Evolutionary conservation across 352 stramenopile species (phyloP).

Genomic region (Globisporangium viniferum): DNA sequence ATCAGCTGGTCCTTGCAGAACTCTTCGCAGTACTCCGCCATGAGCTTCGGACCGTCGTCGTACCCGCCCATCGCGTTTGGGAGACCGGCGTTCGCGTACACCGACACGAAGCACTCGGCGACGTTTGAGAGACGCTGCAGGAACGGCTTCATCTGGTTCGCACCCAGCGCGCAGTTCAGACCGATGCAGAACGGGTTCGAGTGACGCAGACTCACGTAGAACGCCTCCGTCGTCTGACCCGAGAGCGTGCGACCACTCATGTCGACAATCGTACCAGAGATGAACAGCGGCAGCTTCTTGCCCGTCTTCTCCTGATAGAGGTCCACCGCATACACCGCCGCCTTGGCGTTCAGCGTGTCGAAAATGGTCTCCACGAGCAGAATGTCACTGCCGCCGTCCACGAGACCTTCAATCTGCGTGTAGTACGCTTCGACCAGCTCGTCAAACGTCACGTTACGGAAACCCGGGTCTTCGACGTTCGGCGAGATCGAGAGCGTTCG

Average conservation of each 20-base stretch:
- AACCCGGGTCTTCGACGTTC: slow-evolving; percentile 92
- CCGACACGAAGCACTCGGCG: slow-evolving; percentile 95
- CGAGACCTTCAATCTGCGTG: slow-evolving; percentile 91
- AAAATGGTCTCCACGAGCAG: slow-evolving; percentile 98
- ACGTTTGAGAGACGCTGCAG: slow-evolving; percentile 88
- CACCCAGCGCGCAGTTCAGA: slow-evolving; percentile 96
- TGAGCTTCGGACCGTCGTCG: slow-evolving; percentile 92
- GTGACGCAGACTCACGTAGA: slow-evolving; percentile 95
- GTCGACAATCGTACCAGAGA: slow-evolving; percentile 96
- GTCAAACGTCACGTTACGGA: slow-evolving; percentile 96
- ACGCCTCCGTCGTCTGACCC: slow-evolving; percentile 95
- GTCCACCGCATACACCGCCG: slow-evolving; percentile 92
- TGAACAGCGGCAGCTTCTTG: slow-evolving; percentile 93
- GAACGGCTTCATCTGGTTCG: slow-evolving; percentile 96
- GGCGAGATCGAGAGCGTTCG: slow-evolving; percentile 95
- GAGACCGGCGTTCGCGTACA: slow-evolving; percentile 96
- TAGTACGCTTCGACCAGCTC: slow-evolving; percentile 96
- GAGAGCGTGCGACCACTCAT: slow-evolving; percentile 95
- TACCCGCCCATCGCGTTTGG: slow-evolving; percentile 98
- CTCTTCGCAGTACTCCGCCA: slow-evolving; percentile 92
- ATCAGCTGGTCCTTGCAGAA: slow-evolving; percentile 94
- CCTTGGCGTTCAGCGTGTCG: slow-evolving; percentile 97
- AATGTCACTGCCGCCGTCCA: slow-evolving; percentile 95
- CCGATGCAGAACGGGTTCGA: slow-evolving; percentile 96
- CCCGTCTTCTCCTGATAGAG: slow-evolving; percentile 91